Conservation (phyloP, 352 stramenopile genomes). For the Phytophthora tentaculata region DNA sequence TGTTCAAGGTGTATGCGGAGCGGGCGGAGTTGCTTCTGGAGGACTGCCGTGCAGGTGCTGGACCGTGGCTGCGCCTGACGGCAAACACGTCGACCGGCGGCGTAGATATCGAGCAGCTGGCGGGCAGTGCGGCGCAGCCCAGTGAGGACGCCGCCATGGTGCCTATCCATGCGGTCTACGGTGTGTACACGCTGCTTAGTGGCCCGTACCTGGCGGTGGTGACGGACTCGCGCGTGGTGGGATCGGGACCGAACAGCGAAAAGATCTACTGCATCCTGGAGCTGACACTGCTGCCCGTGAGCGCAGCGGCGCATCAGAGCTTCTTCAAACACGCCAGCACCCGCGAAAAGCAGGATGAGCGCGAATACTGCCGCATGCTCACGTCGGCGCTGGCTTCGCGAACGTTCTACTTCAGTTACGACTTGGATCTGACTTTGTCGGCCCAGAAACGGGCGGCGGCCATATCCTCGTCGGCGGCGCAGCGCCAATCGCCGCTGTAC, state of each 20-base stretch:
- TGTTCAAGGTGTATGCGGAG: conserved; percentile 87
- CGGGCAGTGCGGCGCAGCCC: conserved; percentile 21
- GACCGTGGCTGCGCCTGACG: conserved; percentile 63
- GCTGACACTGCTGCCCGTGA: conserved; percentile 64
- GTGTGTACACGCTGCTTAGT: conserved; percentile 71
- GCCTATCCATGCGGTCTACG: conserved; percentile 77
- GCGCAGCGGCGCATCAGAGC: conserved; percentile 57
- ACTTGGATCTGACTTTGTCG: conserved; percentile 81
- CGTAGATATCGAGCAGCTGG: conserved; percentile 36
- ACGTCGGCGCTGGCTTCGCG: conserved; percentile 51
- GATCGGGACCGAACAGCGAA: conserved; percentile 58
- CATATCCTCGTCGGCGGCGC: conserved; percentile 26
- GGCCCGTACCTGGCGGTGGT: conserved; percentile 77
- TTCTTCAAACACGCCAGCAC: conserved; percentile 54
- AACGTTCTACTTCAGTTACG: conserved; percentile 78
- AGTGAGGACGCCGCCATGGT: conserved; percentile 58
- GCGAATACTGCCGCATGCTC: conserved; percentile 67
- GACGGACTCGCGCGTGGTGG: conserved; percentile 69
- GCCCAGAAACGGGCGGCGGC: conserved; percentile 61
- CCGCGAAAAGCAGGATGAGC: conserved; percentile 64
- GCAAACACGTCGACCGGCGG: conserved; percentile 28
- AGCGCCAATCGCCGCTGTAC: conserved; percentile 36
- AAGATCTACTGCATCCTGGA: conserved; percentile 67
- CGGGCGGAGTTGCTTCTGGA: conserved; percentile 75
- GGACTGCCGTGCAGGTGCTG: conserved; percentile 76